phyloP scores from a whole-genome alignment of 2,329 filamentous ascomycete species.

The Sporothrix brunneoviolacea region DNA sequence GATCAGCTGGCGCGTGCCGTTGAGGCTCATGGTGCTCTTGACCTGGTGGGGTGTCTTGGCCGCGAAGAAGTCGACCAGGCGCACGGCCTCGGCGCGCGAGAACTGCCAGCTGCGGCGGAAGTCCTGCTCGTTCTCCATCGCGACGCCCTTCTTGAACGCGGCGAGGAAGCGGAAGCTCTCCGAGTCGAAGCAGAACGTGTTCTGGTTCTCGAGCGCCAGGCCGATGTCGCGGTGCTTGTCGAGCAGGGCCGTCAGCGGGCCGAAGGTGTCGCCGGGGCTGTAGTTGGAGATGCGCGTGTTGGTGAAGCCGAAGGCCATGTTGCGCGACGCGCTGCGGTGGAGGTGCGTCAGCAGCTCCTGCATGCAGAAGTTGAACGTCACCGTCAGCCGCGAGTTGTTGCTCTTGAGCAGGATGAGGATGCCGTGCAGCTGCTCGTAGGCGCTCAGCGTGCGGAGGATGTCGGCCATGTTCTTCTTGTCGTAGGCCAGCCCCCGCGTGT shows the following conservation, averaged over 20 bases:
- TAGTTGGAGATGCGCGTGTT: constrained; percentile 36
- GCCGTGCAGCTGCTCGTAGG: constrained; percentile 32
- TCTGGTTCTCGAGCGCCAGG: constrained; percentile 24
- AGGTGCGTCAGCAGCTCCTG: constrained; percentile 34
- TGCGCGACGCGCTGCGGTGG: constrained; percentile 30
- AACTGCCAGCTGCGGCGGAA: constrained; percentile 31
- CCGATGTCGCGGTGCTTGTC: constrained; percentile 25
- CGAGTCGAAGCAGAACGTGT: constrained; percentile 37
- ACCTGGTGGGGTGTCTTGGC: constrained; percentile 26
- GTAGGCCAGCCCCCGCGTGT: constrained; percentile 31
- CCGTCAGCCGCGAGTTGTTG: constrained; percentile 30
- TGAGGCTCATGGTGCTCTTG: constrained; percentile 32
- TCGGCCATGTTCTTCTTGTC: constrained; percentile 35
- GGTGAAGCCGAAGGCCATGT: constrained; percentile 38
- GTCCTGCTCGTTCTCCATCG: constrained; percentile 28
- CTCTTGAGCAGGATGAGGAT: constrained; percentile 37
- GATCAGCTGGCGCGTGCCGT: constrained; percentile 31
- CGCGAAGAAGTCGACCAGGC: constrained; percentile 27
- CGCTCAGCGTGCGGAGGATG: constrained; percentile 29
- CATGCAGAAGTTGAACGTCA: constrained; percentile 34
- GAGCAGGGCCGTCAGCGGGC: constrained; percentile 27
- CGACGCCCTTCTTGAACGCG: constrained; percentile 26
- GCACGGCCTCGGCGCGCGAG: constrained; percentile 26
- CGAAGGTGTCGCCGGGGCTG: constrained; percentile 33
- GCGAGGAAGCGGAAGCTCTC: constrained; percentile 38